Base-by-base conservation (phyloP, 441 rosid species). In the Hura crepitans region DNA sequence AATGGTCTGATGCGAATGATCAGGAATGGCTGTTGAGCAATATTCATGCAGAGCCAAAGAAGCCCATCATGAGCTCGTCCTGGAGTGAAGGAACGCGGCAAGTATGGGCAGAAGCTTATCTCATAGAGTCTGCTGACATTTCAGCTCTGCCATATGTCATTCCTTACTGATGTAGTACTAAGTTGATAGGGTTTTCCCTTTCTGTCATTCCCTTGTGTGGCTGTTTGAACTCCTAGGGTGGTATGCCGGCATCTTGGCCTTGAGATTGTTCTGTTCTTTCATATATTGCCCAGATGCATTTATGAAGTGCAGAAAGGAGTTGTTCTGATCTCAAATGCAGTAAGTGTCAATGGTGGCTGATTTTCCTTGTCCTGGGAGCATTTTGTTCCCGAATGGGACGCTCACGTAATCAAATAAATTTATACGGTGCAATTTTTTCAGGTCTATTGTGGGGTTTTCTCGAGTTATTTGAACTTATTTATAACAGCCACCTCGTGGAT, bases 121-220 rank as follows among this genome's bases (percentile, higher is more conserved):
- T 49, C 62, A 70, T 88, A 77, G 93, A 86, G 55, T 79, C 82
- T 72, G 86, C 81, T 12, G 87, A 83, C 65, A 28, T 79, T 27
- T 42, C 72, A 37, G 89, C 85, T 42, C 77, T 86, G 71, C 93
- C 90, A 2, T 87, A 81, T 51, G 90, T 87, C 68, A 80, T 84
- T 70, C 90, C 88, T 23, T 85, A 74, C 71, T 87, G 81, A 85
- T 55, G 46, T 62, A 59, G 22, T 1, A 0, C 17, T 30, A 7
- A 46, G 35, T n/a, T 66, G 69, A 46, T 39, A 42, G 65, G 37
- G 50, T 45, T 49, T 59, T 42, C 61, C 64, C 14, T 37, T 61
- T 60, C 43, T 23, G 51, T 73, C 49, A 63, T 68, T 33, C 54
- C 51, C 47, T 13, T 17, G 51, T n/a, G 4, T 50, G 39, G 64